Base-by-base conservation (phyloP, 805 yeast genomes). In the Yamadazyma scolyti region DNA sequence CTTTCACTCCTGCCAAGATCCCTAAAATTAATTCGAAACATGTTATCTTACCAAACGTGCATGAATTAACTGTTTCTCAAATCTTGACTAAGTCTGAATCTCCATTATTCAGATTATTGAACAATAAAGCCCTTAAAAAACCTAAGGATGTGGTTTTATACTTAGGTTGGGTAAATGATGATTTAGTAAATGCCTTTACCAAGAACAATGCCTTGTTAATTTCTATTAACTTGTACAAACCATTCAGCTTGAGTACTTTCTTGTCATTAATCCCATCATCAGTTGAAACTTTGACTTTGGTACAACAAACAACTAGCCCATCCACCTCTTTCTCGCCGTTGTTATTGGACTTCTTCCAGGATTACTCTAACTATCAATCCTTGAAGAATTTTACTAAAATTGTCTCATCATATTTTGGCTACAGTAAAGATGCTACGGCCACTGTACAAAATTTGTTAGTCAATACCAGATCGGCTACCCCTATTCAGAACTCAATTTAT, bases 261-360 rank as follows among this genome's bases (percentile, higher is more conserved):
- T 59, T 75, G 29, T 43, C 60, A 1, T 47, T 61, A 2, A 53
- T 83, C 24, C 89, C 90, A 16, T 39, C 67, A 2, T 54, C 77
- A 6, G 74, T 76, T 32, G 65, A 66, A 38, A 68, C 71, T 16
- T 61, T 89, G 30, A 73, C 77, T 9, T 71, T 82, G 11, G 65
- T 84, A 15, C 83, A 84, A 49, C 95, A 88, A 60, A 34, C 55
- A 31, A 31, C 57, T 23, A 31, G 52, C 5, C 33, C 51, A 19
- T 30, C 54, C 22, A 36, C 56, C 20, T 55, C 59, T 31, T 79
- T 83, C 58, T 75, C 83, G 10, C 86, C 90, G 3, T 65, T 88
- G 24, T 66, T 82, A 43, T 71, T 88, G 43, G 96, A 88, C 50
- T 75, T 87, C 43, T 75, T 88, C 54, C 71, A 77, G 30, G 75